These are phyloP conservation scores for Paecilomyces sp. DNA, from an alignment of 2,329 filamentous ascomycete species.

Conservation along the genomic window DNA sequence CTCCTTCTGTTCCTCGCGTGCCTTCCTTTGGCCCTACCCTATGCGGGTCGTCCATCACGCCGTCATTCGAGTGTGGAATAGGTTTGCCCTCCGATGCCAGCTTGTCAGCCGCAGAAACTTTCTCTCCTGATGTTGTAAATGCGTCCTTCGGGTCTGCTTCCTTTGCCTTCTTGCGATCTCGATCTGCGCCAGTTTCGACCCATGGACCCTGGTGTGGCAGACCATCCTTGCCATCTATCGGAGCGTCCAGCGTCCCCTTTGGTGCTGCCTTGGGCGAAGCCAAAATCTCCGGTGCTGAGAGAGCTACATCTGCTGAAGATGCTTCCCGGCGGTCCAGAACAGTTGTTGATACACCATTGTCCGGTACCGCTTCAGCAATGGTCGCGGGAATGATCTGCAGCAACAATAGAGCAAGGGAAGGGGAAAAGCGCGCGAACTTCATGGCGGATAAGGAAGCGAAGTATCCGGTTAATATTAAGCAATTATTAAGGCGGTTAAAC, in stretches of 20 bases:
- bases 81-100: constrained; percentile 34
- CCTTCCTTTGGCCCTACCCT: constrained; percentile 71
- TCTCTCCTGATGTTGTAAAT: constrained; percentile 14
- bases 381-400: constrained; percentile 25
- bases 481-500: background rate
- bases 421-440: constrained; percentile 24
- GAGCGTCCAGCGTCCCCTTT: constrained; percentile 67
- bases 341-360: constrained; percentile 2
- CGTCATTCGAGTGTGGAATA: constrained; percentile 56
- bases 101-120: constrained; percentile 20
- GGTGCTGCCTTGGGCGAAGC: constrained; percentile 16
- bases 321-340: background rate
- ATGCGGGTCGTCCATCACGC: constrained; percentile 88
- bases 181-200: constrained; percentile 42
- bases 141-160: constrained; percentile 29
- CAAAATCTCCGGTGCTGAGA: constrained; percentile 12
- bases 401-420: constrained; percentile 27
- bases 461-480: no score
- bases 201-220: constrained; percentile 85
- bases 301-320: constrained; percentile 9
- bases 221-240: constrained; percentile 87
- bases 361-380: constrained; percentile 12
- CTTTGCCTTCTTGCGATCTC: constrained; percentile 36
- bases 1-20: constrained; percentile 80
- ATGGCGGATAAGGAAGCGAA: constrained; percentile 12